Evolutionary conservation across 1,139 yeast genomes (phyloP), one percentile per base, ranked within the genome.

Genomic region (Neolecta irregularis): DNA sequence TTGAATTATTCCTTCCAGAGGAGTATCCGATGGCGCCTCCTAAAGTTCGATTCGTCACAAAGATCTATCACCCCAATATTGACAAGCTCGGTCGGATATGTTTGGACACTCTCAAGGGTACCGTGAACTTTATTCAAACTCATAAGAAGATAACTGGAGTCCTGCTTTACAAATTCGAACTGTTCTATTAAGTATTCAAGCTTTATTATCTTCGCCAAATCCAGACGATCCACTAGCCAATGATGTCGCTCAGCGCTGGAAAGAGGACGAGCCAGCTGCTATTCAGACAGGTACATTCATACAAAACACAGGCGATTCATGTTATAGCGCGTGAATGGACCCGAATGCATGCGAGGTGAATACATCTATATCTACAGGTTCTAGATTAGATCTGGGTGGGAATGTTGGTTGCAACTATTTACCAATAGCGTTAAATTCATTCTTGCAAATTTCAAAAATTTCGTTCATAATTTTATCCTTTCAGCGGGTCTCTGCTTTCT

Each of bases 191-290:
- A 79, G 93, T 12, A 78, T 88, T 43, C 98, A 91, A 57, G 96
- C 98, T 0, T 62, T 88, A 40, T 62, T 88, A 38, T 93, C 93
- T 1, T 85, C 94, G 3, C 98, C 99, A 6, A 91, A 88, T 50
- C 98, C 99, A 25, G 94, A 88, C 54, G 99, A 88, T 57, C 99
- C 98, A 1, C 65, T 91, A 45, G 96, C 96, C 22, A 88, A 88
- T 51, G 98, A 88, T 48, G 98, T 88, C 29, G 98, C 98, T 2
- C 85, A 81, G 47, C 88, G 77, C 48, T 88, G 98, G 96, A 78
- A 85, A 52, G 76, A 72, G 45, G 73, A 88, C 50, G 93, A 83
- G 56, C 62, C 67, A 37, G 65, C 64, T 44, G 96, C 96, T 16
- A 74, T 81, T 38, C 68, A 62, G 20, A 83, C 78, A 19, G 96